These are phyloP conservation scores for Aspergillus sp. DNA, from an alignment of 2,329 filamentous ascomycete species.

Conservation along the genomic window DNA sequence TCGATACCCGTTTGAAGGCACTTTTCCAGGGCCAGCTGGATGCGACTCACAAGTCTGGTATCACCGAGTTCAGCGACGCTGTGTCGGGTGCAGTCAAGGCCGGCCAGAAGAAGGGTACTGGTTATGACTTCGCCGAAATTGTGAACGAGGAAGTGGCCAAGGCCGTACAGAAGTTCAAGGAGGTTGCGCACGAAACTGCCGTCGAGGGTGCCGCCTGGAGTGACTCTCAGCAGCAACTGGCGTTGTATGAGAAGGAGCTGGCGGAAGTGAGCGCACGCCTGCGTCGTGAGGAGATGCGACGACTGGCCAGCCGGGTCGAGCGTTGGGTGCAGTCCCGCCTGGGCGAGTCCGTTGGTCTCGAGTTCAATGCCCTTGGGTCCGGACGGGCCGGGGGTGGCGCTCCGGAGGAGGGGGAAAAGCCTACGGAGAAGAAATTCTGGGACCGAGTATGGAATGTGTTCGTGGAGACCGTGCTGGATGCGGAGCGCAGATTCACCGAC, in stretches of 20 bases:
- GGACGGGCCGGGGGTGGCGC: constrained; percentile 80
- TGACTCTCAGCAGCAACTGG: constrained; percentile 77
- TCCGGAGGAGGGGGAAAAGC: constrained; percentile 74
- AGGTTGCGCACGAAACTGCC: constrained; percentile 70
- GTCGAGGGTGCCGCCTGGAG: constrained; percentile 86
- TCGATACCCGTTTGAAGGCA: constrained; percentile 83
- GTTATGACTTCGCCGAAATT: constrained; percentile 94
- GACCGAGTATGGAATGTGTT: constrained; percentile 93
- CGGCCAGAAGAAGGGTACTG: constrained; percentile 86
- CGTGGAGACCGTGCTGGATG: constrained; percentile 76
- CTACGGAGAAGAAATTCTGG: constrained; percentile 85
- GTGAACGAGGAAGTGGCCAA: constrained; percentile 79
- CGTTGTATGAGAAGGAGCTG: constrained; percentile 84
- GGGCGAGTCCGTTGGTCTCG: constrained; percentile 81
- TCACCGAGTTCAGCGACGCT: constrained; percentile 80
- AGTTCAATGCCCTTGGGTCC: constrained; percentile 94
- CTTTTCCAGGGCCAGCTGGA: constrained; percentile 86
- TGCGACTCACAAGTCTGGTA: constrained; percentile 85
- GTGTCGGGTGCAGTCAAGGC: constrained; percentile 85
- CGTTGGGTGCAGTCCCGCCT: constrained; percentile 89
- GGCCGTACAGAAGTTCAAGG: constrained; percentile 73
- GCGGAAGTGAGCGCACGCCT: constrained; percentile 83
- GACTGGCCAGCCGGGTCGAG: constrained; percentile 86
- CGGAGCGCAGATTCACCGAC: constrained; percentile 81
- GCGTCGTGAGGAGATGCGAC: constrained; percentile 93